Evolutionary conservation across 495 filamentous ascomycete genomes (phyloP).

Genomic region (Lophiotrema nucula): DNA sequence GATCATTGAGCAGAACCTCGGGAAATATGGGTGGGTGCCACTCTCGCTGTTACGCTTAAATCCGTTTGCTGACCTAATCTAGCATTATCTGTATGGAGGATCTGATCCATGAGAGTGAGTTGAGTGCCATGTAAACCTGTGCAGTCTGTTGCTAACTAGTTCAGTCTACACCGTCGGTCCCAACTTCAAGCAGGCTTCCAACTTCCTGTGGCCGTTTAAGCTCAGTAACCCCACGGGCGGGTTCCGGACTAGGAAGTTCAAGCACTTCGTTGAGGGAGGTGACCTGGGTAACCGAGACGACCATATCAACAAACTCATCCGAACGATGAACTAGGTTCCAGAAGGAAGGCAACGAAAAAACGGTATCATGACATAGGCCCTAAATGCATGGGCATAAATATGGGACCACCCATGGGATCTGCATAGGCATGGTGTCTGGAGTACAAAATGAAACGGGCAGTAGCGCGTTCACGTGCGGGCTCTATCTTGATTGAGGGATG

Average conservation of each 20-base stretch:
- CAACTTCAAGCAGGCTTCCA: slow-evolving; percentile 96
- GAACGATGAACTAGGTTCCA: slow-evolving; percentile 89
- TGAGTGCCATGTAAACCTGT: not conserved
- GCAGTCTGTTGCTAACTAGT: slow-evolving; percentile 1
- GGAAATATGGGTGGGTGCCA: slow-evolving; percentile 67
- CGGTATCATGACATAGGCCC: slow-evolving; percentile 11
- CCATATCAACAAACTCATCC: slow-evolving; percentile 93
- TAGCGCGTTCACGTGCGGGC: slow-evolving; percentile 10
- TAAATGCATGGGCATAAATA: slow-evolving; percentile 17
- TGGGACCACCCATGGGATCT: slow-evolving; percentile 22
- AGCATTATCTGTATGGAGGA: slow-evolving; percentile 99
- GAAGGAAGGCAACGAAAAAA: not conserved
- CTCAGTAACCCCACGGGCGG: slow-evolving; percentile 95
- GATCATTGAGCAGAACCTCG: slow-evolving; percentile 92
- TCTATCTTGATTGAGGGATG: slow-evolving; percentile 14
- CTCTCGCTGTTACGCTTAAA: not conserved
- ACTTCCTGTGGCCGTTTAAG: slow-evolving; percentile 99
- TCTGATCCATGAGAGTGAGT: slow-evolving; percentile 85
- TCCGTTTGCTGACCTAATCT: not conserved
- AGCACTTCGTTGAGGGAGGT: slow-evolving; percentile 98
- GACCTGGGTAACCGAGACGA: slow-evolving; percentile 98
- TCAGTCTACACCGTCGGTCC: slow-evolving; percentile 74
- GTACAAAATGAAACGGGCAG: slow-evolving; percentile 3
- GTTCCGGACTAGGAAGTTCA: slow-evolving; percentile 95
- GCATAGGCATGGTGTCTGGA: slow-evolving; percentile 15